Evolutionary conservation across 2,329 filamentous ascomycete genomes (phyloP), one percentile per base, ranked within the genome.

Genomic region (Aspergillus sp.): DNA sequence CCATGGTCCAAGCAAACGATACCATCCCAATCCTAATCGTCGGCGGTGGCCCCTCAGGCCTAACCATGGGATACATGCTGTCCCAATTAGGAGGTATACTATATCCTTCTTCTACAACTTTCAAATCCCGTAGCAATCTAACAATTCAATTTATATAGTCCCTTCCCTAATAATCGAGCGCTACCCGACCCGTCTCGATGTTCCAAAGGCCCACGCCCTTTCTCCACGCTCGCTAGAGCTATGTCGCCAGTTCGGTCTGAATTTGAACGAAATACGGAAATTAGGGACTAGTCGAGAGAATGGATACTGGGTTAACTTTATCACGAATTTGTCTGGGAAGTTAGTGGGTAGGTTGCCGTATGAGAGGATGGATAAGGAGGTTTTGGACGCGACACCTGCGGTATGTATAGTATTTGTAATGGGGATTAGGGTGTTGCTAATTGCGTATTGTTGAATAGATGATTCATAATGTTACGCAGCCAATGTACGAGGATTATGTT

Each of bases 401-500:
- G 66, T 64, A 42, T 27, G 38, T 35, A 42, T 13, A 17, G 5
- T 4, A 3, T 13, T 15, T 25, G 7, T 1, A 10, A 39, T 20
- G 17, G 7, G n/a, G 3, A 2, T 20, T 17, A 1, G n/a, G 5
- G 5, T 4, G 1, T 12, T 30, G 25, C 25, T 30, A 4, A 30
- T 7, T 42, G 20, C 13, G 7, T 19, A 17, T 5, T 5, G 7
- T 7, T 22, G 15, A 3, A n/a, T 17, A 58, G 58, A 72, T 72
- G 69, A 69, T 74, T 20, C 69, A 72, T 41, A 73, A 73, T 47
- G 67, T 73, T 5, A 66, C 70, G 0, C 69, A 74, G 37, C 70
- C 70, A 6, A 60, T 53, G 1, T 70, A 72, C 48, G 71, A 74
- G 41, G 53, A 68, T n/a, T 53, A 66, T 12, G 48, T 72, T 2